These are phyloP conservation scores for Saccharomyces hybrid DNA, from an alignment of 1,139 yeast species.

Conservation along the genomic window DNA sequence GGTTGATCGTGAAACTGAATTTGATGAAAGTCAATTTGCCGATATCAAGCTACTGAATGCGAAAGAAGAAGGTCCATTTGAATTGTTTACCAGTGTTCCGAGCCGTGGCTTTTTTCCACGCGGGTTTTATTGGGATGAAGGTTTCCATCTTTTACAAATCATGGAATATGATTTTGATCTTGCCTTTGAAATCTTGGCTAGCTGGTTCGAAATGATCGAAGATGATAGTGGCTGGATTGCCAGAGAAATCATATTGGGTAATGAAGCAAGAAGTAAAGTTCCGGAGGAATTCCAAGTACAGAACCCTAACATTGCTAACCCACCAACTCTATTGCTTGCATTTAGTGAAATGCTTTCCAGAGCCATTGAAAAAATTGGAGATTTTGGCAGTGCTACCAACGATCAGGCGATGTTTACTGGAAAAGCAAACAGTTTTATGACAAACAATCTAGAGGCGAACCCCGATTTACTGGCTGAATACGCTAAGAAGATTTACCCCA, in stretches of 20 bases:
- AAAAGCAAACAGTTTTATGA: slow-evolving; percentile 21
- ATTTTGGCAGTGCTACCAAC: slow-evolving; percentile 5
- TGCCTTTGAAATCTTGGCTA: slow-evolving; percentile 68
- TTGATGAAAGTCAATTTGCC: slow-evolving; percentile 60
- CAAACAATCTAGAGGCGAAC: slow-evolving; percentile 40
- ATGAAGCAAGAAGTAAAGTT: slow-evolving; percentile 82
- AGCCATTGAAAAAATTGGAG: slow-evolving; percentile 29
- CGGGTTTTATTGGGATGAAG: slow-evolving; percentile 98
- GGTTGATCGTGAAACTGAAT: slow-evolving; percentile 64
- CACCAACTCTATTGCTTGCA: slow-evolving; percentile 84
- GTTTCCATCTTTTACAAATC: slow-evolving; percentile 82
- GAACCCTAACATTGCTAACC: slow-evolving; percentile 87
- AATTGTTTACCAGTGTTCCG: slow-evolving; percentile 78
- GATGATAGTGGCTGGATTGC: slow-evolving; percentile 96
- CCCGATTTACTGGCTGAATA: slow-evolving; percentile 58
- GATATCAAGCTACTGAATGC: slow-evolving; percentile 47
- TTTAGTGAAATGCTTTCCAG: slow-evolving; percentile 60
- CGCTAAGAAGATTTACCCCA: slow-evolving; percentile 66
- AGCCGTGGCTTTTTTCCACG: slow-evolving; percentile 93
- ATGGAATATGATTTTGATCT: slow-evolving; percentile 79
- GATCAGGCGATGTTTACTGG: slow-evolving; percentile 4
- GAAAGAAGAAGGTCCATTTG: slow-evolving; percentile 55
- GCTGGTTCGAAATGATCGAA: slow-evolving; percentile 85
- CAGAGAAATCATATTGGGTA: slow-evolving; percentile 88
- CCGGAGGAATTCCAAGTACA: slow-evolving; percentile 83